Conservation (phyloP, 2,329 filamentous ascomycete species). For the Ramularia endophylla region DNA sequence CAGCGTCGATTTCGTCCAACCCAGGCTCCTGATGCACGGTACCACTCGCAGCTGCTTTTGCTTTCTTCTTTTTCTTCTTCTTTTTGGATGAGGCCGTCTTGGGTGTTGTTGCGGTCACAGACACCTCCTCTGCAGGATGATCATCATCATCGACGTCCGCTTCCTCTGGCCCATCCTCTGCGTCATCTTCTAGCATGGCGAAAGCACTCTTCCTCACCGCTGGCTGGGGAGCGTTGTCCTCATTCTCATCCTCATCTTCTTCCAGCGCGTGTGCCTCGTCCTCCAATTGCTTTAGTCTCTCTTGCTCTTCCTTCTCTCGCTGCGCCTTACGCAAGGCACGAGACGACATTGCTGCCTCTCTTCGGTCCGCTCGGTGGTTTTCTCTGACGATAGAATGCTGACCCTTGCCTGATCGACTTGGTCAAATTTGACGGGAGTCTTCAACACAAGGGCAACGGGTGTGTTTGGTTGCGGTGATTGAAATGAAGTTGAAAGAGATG, state of each 20-base stretch:
- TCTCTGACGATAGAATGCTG: no score
- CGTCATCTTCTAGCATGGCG: slow-evolving; percentile 39
- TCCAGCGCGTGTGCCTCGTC: slow-evolving; percentile 21
- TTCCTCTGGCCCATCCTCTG: slow-evolving; percentile 31
- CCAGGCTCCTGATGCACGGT: slow-evolving; percentile 22
- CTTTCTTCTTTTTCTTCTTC: slow-evolving; percentile 59
- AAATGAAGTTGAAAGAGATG: not conserved
- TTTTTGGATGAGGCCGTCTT: slow-evolving; percentile 39
- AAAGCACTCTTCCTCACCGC: slow-evolving; percentile 40
- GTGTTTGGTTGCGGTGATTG: no score
- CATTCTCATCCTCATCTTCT: slow-evolving; percentile 33
- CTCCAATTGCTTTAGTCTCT: slow-evolving; percentile 39
- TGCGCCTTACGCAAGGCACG: slow-evolving; percentile 60
- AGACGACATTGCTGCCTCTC: slow-evolving; percentile 48
- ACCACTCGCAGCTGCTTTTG: slow-evolving; percentile 33
- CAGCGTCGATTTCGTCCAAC: slow-evolving; percentile 62
- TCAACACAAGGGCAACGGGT: no score
- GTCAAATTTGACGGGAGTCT: no score
- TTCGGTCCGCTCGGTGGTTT: no score
- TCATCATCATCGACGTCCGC: slow-evolving; percentile 30
- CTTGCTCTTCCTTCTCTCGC: slow-evolving; percentile 54
- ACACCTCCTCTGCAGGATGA: slow-evolving; percentile 13
- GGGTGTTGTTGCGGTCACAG: slow-evolving; percentile 20
- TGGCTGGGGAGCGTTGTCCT: slow-evolving; percentile 29
- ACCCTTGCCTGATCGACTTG: no score